These are phyloP conservation scores for Oryza meyeriana DNA, from an alignment of 176 grass and related monocot genomes.

Conservation along the genomic window DNA sequence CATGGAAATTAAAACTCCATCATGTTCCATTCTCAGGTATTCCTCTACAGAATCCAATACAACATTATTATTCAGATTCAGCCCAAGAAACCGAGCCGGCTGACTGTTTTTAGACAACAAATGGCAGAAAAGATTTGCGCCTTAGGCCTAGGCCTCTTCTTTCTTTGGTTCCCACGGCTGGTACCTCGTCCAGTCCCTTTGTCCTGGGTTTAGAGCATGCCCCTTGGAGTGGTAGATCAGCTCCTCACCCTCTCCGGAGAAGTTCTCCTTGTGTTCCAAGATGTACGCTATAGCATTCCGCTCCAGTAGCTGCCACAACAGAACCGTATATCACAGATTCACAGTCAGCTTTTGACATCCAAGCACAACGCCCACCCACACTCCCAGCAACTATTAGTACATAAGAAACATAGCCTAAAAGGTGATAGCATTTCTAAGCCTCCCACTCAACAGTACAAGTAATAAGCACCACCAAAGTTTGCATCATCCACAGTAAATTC, in stretches of 20 bases:
- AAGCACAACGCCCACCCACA: not conserved
- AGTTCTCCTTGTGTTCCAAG: constrained; percentile 82
- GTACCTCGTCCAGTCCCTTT: constrained; percentile 83
- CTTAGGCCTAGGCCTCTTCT: constrained; percentile 32
- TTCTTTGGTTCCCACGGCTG: constrained; percentile 85
- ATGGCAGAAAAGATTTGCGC: not conserved
- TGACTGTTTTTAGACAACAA: constrained; percentile 19
- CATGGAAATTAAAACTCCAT: not conserved
- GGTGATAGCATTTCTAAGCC: not conserved
- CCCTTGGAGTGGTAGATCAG: constrained; percentile 91
- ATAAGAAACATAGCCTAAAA: not conserved
- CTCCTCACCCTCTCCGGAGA: constrained; percentile 73
- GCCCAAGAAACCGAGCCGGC: constrained; percentile 9
- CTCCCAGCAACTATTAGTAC: not conserved
- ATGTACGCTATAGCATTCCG: constrained; percentile 67
- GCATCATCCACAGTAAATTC: not conserved
- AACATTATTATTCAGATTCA: constrained; percentile 45
- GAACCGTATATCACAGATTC: not conserved
- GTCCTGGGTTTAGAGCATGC: constrained; percentile 68
- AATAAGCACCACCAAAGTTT: not conserved
- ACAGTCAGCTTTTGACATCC: not conserved
- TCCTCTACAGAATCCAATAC: not conserved
- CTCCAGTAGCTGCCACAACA: constrained; percentile 47
- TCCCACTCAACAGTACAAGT: not conserved
- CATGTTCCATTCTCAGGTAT: constrained; percentile 7